phyloP scores from a whole-genome alignment of 768 basidiomycete genomes.

The Tubosaeta sp. region DNA sequence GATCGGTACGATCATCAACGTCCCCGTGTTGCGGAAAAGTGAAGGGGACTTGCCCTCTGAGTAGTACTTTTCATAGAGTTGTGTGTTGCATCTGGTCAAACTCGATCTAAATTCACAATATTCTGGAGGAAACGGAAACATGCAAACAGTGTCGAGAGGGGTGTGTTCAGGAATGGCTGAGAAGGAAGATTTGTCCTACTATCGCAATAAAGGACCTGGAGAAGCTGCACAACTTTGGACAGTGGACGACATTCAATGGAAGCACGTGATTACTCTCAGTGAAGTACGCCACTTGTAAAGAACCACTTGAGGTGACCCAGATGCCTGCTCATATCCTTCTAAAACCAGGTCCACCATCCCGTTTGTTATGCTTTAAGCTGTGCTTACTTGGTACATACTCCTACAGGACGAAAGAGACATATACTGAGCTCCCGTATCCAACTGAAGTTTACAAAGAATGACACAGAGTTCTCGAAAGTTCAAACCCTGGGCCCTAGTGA shows the following conservation, averaged over 20 bases:
- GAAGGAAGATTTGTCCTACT: slow-evolving; percentile 32
- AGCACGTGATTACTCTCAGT: slow-evolving; percentile 16
- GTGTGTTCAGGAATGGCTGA: neutral
- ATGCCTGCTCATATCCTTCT: too few species aligned
- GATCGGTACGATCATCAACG: slow-evolving; percentile 9
- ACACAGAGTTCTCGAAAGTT: too few species aligned
- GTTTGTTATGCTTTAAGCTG: too few species aligned
- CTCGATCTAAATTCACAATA: slow-evolving; percentile 96
- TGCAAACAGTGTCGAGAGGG: slow-evolving; percentile 58
- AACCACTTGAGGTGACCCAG: too few species aligned
- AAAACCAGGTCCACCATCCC: too few species aligned
- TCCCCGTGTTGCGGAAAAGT: neutral
- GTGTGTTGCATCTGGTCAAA: slow-evolving; percentile 80
- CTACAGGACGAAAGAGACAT: too few species aligned
- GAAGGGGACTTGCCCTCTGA: slow-evolving; percentile 62
- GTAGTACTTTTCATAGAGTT: slow-evolving; percentile 77
- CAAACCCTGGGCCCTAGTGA: too few species aligned
- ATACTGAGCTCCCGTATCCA: too few species aligned
- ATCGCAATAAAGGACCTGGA: slow-evolving; percentile 64
- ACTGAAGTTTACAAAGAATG: too few species aligned
- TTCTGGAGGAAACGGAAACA: slow-evolving; percentile 69
- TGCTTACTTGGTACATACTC: too few species aligned
- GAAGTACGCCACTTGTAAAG: too few species aligned
- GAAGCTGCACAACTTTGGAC: slow-evolving; percentile 39
- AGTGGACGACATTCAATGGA: slow-evolving; percentile 26